phyloP scores from a whole-genome alignment of 495 filamentous ascomycete genomes.

The Penicillium manginii region DNA sequence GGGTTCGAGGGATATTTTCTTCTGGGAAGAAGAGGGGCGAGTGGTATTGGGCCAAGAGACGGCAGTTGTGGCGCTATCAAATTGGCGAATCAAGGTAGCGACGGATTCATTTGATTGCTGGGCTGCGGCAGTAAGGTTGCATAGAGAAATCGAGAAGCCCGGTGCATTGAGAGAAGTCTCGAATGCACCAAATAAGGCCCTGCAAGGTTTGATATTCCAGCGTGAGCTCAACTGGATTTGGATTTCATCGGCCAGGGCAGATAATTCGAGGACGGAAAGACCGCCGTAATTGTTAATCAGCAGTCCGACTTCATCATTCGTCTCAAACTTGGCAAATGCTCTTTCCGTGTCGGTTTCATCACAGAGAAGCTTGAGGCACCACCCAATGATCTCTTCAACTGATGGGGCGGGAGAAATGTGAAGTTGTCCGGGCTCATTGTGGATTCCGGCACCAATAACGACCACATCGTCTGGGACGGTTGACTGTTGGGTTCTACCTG shows the following conservation, averaged over 20 bases:
- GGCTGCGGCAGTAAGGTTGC: slow-evolving; percentile 9
- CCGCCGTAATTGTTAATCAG: slow-evolving; percentile 14
- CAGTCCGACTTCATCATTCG: slow-evolving; percentile 6
- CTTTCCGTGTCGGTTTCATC: slow-evolving; percentile 6
- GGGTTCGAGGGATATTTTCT: background rate
- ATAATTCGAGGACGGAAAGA: slow-evolving; percentile 9
- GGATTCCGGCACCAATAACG: slow-evolving; percentile 12
- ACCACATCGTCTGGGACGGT: slow-evolving; percentile 6
- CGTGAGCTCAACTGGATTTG: slow-evolving; percentile 1
- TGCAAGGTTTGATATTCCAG: slow-evolving; percentile 8
- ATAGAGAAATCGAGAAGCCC: slow-evolving; percentile 14
- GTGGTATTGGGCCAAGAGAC: slow-evolving; percentile 10
- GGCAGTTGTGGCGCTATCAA: slow-evolving; percentile 9
- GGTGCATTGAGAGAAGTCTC: slow-evolving; percentile 13
- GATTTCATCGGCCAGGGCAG: slow-evolving; percentile 2
- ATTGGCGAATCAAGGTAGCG: slow-evolving; percentile 8
- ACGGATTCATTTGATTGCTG: slow-evolving; percentile 1
- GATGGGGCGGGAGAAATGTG: slow-evolving; percentile 6
- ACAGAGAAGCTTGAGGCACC: slow-evolving; percentile 9
- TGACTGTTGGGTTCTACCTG: slow-evolving; percentile 7
- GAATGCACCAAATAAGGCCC: slow-evolving; percentile 4
- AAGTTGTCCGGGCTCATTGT: slow-evolving; percentile 14
- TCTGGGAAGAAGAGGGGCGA: slow-evolving; percentile 2
- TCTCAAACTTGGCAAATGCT: slow-evolving; percentile 6
- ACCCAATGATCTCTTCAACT: slow-evolving; percentile 5